A percentile compares a stretch with the other conserved stretches of the same genome.
These are phyloP conservation scores for Saccharomycopsis fermentans DNA, from an alignment of 805 yeast species.

Conservation along the genomic window DNA sequence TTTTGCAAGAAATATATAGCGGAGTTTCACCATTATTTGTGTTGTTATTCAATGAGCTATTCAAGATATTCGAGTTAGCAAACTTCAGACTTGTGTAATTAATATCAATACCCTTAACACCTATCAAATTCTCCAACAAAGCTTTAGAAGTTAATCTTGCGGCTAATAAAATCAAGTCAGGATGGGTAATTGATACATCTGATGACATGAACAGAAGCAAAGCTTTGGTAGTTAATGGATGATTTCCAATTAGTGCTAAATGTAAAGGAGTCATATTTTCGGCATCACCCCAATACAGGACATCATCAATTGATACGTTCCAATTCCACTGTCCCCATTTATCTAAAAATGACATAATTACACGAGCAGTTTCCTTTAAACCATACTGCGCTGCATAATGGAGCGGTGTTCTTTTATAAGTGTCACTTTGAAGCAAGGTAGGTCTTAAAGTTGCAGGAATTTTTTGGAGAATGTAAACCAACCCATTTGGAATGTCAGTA, in stretches of 20 bases:
- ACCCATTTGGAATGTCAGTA: constrained; percentile 47
- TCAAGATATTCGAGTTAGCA: not conserved
- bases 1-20: constrained; percentile 67
- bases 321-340: constrained; percentile 51
- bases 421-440: constrained; percentile 57
- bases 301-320: constrained; percentile 44
- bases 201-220: constrained; percentile 39
- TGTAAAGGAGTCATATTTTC: constrained; percentile 78
- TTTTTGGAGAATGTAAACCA: constrained; percentile 46
- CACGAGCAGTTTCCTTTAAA: constrained; percentile 47
- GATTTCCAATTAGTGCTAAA: constrained; percentile 71
- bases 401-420: constrained; percentile 71
- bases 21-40: constrained; percentile 64
- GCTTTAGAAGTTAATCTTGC: constrained; percentile 48
- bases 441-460: constrained; percentile 45
- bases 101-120: constrained; percentile 49
- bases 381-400: constrained; percentile 90
- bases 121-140: constrained; percentile 43
- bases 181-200: constrained; percentile 34
- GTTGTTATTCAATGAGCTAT: constrained; percentile 29
- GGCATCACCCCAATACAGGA: constrained; percentile 52
- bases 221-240: constrained; percentile 61
- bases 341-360: constrained; percentile 45
- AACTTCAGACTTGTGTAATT: constrained; percentile 30
- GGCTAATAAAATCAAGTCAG: constrained; percentile 51